Conservation (phyloP, 495 filamentous ascomycete species). For the Cercophora newfieldiana region DNA sequence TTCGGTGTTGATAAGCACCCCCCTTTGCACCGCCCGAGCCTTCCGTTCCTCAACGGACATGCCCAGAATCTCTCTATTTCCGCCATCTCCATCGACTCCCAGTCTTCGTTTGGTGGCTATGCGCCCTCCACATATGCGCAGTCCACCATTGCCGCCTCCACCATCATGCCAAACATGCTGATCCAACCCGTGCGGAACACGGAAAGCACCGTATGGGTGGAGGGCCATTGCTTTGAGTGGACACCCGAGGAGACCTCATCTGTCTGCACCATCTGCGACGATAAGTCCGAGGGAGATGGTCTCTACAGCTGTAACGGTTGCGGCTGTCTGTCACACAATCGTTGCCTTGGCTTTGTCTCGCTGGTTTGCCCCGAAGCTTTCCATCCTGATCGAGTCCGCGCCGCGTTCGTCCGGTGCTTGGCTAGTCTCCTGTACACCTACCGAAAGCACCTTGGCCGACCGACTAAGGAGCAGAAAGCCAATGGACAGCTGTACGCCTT, state of each 20-base stretch:
- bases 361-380: constrained; percentile 90
- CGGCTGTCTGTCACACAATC: constrained; percentile 71
- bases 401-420: constrained; percentile 91
- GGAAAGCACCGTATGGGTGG: constrained; percentile 85
- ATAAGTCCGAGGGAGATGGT: constrained; percentile 78
- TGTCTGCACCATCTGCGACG: constrained; percentile 84
- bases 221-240: constrained; percentile 88
- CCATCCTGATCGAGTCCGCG: constrained; percentile 83
- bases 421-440: constrained; percentile 96
- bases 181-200: constrained; percentile 83
- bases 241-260: constrained; percentile 64
- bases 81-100: constrained; percentile 71
- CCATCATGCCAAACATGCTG: constrained; percentile 89
- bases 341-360: constrained; percentile 78
- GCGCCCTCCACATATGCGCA: constrained; percentile 95
- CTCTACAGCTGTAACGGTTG: constrained; percentile 86
- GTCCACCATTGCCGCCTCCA: constrained; percentile 96
- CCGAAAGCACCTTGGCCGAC: constrained; percentile 74
- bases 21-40: constrained; percentile 74
- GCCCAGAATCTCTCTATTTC: constrained; percentile 80
- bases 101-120: constrained; percentile 74
- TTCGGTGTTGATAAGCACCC: constrained; percentile 75
- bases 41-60: constrained; percentile 78
- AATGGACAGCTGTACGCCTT: constrained; percentile 86
- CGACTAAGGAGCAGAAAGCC: constrained; percentile 80